Conservation (phyloP, 805 yeast genomes). For the Ogataea methanolica region DNA sequence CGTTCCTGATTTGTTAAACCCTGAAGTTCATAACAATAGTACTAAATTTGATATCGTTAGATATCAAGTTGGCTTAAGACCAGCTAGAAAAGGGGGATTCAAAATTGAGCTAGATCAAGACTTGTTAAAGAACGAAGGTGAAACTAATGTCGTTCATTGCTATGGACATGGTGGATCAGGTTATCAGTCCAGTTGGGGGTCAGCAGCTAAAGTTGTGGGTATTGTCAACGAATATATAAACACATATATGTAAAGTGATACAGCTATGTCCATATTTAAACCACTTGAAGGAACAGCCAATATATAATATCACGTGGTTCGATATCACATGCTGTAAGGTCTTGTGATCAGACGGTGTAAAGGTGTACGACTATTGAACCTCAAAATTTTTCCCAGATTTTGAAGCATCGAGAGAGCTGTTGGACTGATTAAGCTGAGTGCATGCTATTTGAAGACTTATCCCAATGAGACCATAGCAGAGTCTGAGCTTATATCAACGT, state of each 20-base stretch:
- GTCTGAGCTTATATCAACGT: background rate
- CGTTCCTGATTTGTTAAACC: constrained; percentile 34
- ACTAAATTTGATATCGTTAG: constrained; percentile 41
- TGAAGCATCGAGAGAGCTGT: too few species aligned
- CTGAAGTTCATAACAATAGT: constrained; percentile 8
- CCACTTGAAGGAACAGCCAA: too few species aligned
- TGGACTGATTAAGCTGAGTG: too few species aligned
- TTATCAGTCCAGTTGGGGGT: constrained; percentile 40
- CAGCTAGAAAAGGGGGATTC: constrained; percentile 58
- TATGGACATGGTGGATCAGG: constrained; percentile 79
- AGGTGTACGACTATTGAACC: too few species aligned
- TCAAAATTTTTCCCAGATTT: too few species aligned
- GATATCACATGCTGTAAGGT: too few species aligned
- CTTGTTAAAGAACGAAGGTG: constrained; percentile 8
- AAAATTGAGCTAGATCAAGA: constrained; percentile 40
- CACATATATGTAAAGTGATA: too few species aligned
- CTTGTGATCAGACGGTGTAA: too few species aligned
- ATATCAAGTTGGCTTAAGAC: constrained; percentile 62
- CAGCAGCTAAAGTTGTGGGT: background rate
- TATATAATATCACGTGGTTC: too few species aligned
- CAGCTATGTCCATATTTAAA: too few species aligned
- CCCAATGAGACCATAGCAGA: background rate
- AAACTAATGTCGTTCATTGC: constrained; percentile 44
- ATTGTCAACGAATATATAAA: background rate
- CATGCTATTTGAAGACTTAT: too few species aligned